These are phyloP conservation scores for Penicillium aurantiogriseum DNA, from an alignment of 2,329 filamentous ascomycete species.

Conservation along the genomic window DNA sequence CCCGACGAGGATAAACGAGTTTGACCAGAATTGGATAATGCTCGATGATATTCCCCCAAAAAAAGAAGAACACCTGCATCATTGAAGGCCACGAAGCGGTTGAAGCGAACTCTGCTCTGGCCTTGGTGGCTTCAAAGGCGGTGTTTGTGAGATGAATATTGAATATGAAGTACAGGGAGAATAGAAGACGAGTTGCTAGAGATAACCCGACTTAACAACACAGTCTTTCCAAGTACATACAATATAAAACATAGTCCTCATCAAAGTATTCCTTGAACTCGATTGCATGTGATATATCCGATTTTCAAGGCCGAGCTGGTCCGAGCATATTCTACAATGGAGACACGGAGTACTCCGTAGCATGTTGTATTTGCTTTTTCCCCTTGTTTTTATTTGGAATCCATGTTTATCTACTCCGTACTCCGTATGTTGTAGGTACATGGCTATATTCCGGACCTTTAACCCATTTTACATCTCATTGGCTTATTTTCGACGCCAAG, in stretches of 20 bases:
- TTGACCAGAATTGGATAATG: conserved; percentile 27
- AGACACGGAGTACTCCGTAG: not conserved
- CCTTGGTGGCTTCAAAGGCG: conserved; percentile 11
- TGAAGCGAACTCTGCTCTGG: not conserved
- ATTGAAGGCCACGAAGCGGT: not conserved
- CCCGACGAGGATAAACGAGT: conserved; percentile 42
- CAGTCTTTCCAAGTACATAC: conserved; percentile 10
- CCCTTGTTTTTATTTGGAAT: not conserved
- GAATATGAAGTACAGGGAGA: conserved; percentile 12
- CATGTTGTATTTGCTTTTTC: not conserved
- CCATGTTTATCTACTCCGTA: not conserved
- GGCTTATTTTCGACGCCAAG: not conserved
- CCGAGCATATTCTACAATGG: not conserved
- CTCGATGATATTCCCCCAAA: conserved; percentile 14
- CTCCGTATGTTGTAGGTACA: no score
- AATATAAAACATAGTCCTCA: conserved; percentile 7
- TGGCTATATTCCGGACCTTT: not conserved
- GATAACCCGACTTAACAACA: conserved; percentile 6
- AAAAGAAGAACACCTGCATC: conserved; percentile 13
- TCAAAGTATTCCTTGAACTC: not conserved
- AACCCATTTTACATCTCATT: not conserved
- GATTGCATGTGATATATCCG: conserved; percentile 1
- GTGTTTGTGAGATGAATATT: conserved; percentile 10
- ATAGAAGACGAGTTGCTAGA: conserved; percentile 14
- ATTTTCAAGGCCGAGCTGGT: not conserved